A percentile compares a stretch with the other conserved stretches of the same genome.
Evolutionary conservation across 1,284 basidiomycete genomes (phyloP).

Genomic region (Sphagnurus paluster): DNA sequence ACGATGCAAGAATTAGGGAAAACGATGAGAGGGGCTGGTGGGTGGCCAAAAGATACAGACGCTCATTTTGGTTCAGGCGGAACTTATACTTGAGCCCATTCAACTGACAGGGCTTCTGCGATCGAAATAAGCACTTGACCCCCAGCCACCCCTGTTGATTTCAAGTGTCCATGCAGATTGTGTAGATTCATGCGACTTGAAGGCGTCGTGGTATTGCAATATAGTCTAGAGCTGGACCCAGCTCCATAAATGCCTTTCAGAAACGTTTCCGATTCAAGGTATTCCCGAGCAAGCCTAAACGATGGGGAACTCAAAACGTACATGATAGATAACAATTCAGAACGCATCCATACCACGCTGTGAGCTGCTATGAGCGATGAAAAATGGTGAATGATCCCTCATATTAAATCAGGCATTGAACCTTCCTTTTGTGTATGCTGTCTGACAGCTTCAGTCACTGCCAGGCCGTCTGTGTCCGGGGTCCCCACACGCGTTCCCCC

Average conservation of each 20-base stretch:
- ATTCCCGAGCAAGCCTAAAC: too few species aligned
- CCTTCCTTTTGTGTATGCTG: conserved; percentile 17
- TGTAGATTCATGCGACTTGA: too few species aligned
- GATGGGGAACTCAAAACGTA: too few species aligned
- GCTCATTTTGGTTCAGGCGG: conserved; percentile 43
- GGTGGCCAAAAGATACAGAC: conserved; percentile 35
- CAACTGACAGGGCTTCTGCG: conserved; percentile 46
- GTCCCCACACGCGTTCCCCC: conserved; percentile 25
- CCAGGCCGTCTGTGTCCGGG: conserved; percentile 33
- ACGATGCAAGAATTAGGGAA: conserved; percentile 6
- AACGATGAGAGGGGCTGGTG: conserved; percentile 21
- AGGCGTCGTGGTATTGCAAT: too few species aligned
- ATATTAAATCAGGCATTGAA: conserved; percentile 18
- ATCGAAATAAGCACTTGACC: conserved; percentile 35
- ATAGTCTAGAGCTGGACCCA: too few species aligned
- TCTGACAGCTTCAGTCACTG: too few species aligned
- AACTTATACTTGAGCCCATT: conserved; percentile 42
- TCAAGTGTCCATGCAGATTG: too few species aligned
- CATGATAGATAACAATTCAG: conserved; percentile 1
- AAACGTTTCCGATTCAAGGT: too few species aligned
- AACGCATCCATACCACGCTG: too few species aligned
- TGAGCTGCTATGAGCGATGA: too few species aligned
- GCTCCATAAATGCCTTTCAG: too few species aligned
- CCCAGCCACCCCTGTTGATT: conserved; percentile 32
- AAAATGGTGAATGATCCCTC: not conserved